Base-by-base conservation (phyloP, 2,329 filamentous ascomycete genomes). In the Coccinonectria pachysandricola region DNA sequence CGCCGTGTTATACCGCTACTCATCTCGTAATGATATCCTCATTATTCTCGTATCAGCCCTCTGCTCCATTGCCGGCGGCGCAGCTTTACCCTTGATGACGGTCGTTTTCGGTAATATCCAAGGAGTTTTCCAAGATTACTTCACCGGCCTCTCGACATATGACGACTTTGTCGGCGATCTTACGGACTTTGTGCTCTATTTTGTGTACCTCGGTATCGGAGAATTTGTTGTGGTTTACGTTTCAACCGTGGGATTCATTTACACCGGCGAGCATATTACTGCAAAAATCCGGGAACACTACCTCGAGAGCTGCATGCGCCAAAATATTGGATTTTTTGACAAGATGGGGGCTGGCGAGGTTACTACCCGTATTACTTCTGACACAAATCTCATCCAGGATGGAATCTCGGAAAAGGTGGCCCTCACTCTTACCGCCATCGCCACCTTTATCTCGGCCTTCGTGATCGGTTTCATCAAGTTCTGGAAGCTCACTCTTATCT, bases 321-420 rank as follows among this genome's bases (percentile, higher is more conserved):
- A 93, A 52, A 93, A 94, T 51, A 88, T 93, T 51, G 86, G 75
- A 23, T 93, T 84, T 54, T 93, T 92, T 56, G 91, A 96, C 54
- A 91, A 91, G 47, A 68, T 94, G 9, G 88, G 87, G 26, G 81
- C 86, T 17, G 87, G 88, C 32, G 91, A 95, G 56, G 83, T 96
- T 34, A 94, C 87, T 0, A 94, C 87, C 1, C 78, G 87, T 37
- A 94, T 95, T 43, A 96, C 88, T 0, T 79, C 87, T 8, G 88
- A 96, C 52, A 93, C 85, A 22, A 95, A 94, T 46, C 63, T 93
- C 27, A 79, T 96, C 29, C 88, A 95, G 53, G 87, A 93, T 40
- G 88, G 86, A 30, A 85, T 98, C 23, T 92, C 84, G 0, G 84
- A 93, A 54, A 94, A 94, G 60, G 71, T 93, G 22, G 76, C 75